A percentile compares a stretch with the other conserved stretches of the same genome.
Conservation (phyloP, 2,329 filamentous ascomycete species). For the Aspergillaceae sp. region DNA sequence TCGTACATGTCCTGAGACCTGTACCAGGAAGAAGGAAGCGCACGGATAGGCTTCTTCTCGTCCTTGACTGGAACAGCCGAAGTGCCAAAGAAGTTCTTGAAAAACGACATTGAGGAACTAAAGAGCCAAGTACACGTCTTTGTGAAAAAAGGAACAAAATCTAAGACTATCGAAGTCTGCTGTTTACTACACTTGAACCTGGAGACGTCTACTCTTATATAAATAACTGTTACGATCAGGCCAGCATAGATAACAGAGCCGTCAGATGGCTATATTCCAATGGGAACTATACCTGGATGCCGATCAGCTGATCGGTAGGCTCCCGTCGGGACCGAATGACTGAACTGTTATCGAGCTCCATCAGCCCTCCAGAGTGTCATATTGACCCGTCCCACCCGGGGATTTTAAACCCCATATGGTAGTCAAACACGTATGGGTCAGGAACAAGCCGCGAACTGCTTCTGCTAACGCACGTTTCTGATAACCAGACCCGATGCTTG, state of each 20-base stretch:
- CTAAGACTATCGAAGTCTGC: constrained; percentile 3
- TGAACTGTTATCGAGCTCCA: too few species aligned
- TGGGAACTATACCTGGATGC: constrained; percentile 12
- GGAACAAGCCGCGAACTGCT: too few species aligned
- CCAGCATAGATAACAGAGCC: neutral
- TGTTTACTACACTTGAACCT: constrained; percentile 6
- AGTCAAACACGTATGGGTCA: too few species aligned
- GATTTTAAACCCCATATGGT: constrained; percentile 5
- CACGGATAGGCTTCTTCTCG: constrained; percentile 10
- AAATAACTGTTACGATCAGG: constrained; percentile 11
- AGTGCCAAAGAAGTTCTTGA: constrained; percentile 22
- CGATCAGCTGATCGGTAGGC: constrained; percentile 11
- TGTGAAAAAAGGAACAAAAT: neutral
- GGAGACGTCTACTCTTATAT: constrained; percentile 8
- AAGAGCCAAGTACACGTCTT: constrained; percentile 1
- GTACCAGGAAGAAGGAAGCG: constrained; percentile 44
- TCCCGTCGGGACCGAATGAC: neutral
- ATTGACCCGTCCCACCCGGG: constrained; percentile 3
- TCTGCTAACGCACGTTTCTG: too few species aligned
- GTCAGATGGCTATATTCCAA: constrained; percentile 11
- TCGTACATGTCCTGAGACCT: constrained; percentile 34
- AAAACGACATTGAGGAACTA: constrained; percentile 17
- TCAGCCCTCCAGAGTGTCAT: neutral
- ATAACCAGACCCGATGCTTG: too few species aligned
- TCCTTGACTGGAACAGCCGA: constrained; percentile 9